Percentiles rank a stretch among this genome's conserved stretches.
phyloP scores from a whole-genome alignment of 2,329 filamentous ascomycete genomes.

The Colletotrichum euphorbiae region DNA sequence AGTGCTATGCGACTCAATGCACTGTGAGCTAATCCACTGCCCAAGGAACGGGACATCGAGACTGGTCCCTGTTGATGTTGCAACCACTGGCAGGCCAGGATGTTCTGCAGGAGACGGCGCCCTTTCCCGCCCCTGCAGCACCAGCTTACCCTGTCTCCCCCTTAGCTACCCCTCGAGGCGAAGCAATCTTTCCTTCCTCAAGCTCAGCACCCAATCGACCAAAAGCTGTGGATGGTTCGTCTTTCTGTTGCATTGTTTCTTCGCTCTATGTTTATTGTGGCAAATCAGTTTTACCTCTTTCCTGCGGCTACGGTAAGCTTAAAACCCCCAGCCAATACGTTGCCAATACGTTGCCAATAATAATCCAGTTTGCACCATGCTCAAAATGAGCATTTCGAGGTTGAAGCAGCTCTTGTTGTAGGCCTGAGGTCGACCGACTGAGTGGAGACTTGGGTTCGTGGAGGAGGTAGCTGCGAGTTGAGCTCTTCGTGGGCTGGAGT shows the following conservation, averaged over 20 bases:
- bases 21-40: conserved; percentile 25
- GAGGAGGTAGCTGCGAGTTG: not conserved
- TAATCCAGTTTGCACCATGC: not conserved
- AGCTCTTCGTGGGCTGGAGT: not conserved
- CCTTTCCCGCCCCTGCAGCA: conserved; percentile 38
- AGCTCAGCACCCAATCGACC: not conserved
- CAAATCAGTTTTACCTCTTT: conserved; percentile 12
- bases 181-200: not conserved
- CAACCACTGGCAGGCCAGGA: conserved; percentile 29
- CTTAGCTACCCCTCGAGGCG: conserved; percentile 1
- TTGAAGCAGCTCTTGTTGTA: no score
- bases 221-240: not conserved
- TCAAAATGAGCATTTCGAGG: not conserved
- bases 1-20: conserved; percentile 37
- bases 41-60: conserved; percentile 27
- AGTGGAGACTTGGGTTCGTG: no score
- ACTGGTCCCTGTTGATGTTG: conserved; percentile 25
- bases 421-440: no score
- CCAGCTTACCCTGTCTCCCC: conserved; percentile 10
- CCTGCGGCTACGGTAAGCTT: conserved; percentile 10
- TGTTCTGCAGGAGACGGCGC: conserved; percentile 37
- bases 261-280: not conserved
- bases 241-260: conserved; percentile 2
- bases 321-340: conserved; percentile 6
- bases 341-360: conserved; percentile 7